Conservation (phyloP, 2,329 filamentous ascomycete species). For the Beauveria australis region DNA sequence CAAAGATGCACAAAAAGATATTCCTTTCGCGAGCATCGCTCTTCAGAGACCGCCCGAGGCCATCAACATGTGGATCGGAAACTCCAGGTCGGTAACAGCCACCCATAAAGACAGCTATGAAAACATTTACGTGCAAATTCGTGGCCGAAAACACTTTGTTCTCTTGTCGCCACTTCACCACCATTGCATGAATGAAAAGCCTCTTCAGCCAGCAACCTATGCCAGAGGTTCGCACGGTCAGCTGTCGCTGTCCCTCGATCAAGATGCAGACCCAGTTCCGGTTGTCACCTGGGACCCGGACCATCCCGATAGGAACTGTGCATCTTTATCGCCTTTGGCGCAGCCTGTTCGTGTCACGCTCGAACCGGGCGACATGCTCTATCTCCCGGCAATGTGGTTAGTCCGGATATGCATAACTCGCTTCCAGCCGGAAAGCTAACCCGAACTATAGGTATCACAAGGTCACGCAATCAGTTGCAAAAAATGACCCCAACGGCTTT, state of each 20-base stretch:
- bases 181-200: conserved; percentile 58
- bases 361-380: conserved; percentile 69
- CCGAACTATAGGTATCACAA: conserved; percentile 59
- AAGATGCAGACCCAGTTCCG: conserved; percentile 39
- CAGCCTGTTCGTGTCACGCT: conserved; percentile 59
- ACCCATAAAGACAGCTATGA: conserved; percentile 80
- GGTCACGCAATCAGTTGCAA: conserved; percentile 60
- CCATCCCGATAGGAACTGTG: conserved; percentile 36
- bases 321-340: conserved; percentile 51
- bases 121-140: conserved; percentile 72
- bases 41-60: conserved; percentile 61
- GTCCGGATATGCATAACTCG: conserved; percentile 15
- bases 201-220: conserved; percentile 53
- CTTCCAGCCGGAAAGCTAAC: not conserved
- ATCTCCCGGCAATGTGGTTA: conserved; percentile 73
- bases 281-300: conserved; percentile 73
- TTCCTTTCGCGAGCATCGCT: conserved; percentile 67
- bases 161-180: conserved; percentile 64
- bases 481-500: conserved; percentile 58
- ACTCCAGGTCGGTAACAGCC: conserved; percentile 59
- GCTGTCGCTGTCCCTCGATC: conserved; percentile 28
- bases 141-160: conserved; percentile 66
- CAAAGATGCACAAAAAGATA: conserved; percentile 51
- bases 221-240: conserved; percentile 21
- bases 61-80: conserved; percentile 77